phyloP scores from a whole-genome alignment of 2,329 filamentous ascomycete genomes.

The Fusarium bactridioides region DNA sequence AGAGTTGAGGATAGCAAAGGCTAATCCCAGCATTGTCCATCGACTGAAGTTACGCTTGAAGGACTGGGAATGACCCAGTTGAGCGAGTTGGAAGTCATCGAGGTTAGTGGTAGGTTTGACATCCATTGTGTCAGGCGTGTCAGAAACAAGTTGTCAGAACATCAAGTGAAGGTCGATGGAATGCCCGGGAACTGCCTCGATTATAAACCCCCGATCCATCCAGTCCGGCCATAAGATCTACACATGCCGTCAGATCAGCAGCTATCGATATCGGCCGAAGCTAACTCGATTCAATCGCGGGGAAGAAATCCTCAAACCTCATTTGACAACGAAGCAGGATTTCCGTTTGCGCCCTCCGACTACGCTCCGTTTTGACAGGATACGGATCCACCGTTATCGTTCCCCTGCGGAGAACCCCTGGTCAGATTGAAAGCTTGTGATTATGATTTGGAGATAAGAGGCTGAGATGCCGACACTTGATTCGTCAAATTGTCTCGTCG shows the following conservation, averaged over 20 bases:
- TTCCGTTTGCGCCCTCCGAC: neutral
- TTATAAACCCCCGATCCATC: neutral
- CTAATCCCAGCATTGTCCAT: slow-evolving; percentile 52
- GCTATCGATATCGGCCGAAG: neutral
- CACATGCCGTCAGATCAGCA: neutral
- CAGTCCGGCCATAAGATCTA: neutral
- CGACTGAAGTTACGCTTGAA: slow-evolving; percentile 32
- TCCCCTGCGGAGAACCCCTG: neutral
- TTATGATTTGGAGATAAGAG: neutral
- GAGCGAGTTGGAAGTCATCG: slow-evolving; percentile 30
- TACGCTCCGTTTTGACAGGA: neutral
- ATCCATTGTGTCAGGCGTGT: neutral
- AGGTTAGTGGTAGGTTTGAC: slow-evolving; percentile 14
- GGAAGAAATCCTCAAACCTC: neutral
- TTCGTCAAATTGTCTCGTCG: neutral
- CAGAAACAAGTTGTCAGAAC: neutral
- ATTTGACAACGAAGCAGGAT: neutral
- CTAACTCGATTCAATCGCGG: neutral
- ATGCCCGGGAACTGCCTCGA: neutral
- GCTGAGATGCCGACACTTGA: neutral
- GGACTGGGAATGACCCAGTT: slow-evolving; percentile 32
- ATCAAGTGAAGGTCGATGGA: neutral
- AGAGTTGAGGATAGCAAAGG: slow-evolving; percentile 57
- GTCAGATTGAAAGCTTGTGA: neutral
- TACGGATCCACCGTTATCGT: slow-evolving; percentile 4